A percentile compares a stretch with the other conserved stretches of the same genome.
phyloP scores from a whole-genome alignment of 2,329 filamentous ascomycete species.

The Talaromyces sp. region DNA sequence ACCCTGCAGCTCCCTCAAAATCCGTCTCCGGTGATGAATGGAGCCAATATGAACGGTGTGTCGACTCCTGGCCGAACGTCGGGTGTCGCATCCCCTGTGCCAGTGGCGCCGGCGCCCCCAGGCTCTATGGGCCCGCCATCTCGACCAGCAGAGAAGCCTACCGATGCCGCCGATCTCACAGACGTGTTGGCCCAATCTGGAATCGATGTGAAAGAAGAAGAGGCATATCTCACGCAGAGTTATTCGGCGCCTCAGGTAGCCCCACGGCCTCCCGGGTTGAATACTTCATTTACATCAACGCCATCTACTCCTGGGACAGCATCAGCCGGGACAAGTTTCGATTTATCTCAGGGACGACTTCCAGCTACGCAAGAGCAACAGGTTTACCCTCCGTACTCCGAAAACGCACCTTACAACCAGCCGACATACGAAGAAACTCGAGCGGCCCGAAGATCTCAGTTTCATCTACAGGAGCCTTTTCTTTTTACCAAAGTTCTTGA shows the following conservation, averaged over 20 bases:
- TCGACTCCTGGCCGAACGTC: slow-evolving; percentile 36
- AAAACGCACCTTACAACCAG: slow-evolving; percentile 55
- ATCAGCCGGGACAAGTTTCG: slow-evolving; percentile 44
- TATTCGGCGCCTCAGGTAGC: slow-evolving; percentile 32
- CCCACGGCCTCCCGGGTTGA: slow-evolving; percentile 38
- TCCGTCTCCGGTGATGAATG: slow-evolving; percentile 27
- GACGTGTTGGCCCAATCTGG: slow-evolving; percentile 80
- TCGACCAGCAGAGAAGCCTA: slow-evolving; percentile 48
- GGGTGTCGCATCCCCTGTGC: slow-evolving; percentile 29
- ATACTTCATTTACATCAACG: slow-evolving; percentile 35
- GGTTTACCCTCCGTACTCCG: slow-evolving; percentile 50
- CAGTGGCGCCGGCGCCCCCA: slow-evolving; percentile 46
- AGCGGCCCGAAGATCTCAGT: slow-evolving; percentile 56
- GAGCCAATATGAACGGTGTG: slow-evolving; percentile 48
- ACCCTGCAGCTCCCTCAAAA: slow-evolving; percentile 41
- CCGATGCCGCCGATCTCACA: slow-evolving; percentile 62
- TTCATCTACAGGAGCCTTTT: slow-evolving; percentile 70
- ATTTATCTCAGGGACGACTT: slow-evolving; percentile 45
- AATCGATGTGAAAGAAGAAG: slow-evolving; percentile 80
- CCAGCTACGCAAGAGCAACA: slow-evolving; percentile 50
- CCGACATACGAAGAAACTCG: slow-evolving; percentile 58
- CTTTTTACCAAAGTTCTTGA: slow-evolving; percentile 56
- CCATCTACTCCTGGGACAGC: slow-evolving; percentile 36
- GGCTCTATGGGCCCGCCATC: slow-evolving; percentile 60
- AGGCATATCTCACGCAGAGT: slow-evolving; percentile 65